Evolutionary conservation across 371 early-diverging fungal species (phyloP).

Genomic region (Mucor sp.): DNA sequence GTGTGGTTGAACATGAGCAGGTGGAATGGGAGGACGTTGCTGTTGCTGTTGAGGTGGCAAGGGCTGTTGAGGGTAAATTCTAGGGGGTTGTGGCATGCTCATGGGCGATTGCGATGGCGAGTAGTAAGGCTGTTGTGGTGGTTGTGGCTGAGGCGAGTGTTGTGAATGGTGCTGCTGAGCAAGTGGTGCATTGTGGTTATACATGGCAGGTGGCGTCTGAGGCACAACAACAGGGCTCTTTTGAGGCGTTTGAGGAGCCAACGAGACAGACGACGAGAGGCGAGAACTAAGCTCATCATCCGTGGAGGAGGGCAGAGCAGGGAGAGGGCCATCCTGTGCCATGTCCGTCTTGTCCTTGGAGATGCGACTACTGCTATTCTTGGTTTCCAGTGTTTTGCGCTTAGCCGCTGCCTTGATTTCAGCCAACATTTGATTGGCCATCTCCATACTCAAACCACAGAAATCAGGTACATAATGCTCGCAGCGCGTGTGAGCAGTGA

Average conservation of each 20-base stretch:
- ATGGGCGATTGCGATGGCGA: slow-evolving; percentile 3
- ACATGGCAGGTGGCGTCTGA: slow-evolving; percentile 32
- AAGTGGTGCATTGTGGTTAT: slow-evolving; percentile 12
- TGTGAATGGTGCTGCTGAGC: slow-evolving; percentile 7
- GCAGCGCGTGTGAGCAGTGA: slow-evolving; percentile 86
- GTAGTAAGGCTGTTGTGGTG: slow-evolving; percentile 12
- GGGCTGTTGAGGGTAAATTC: slow-evolving; percentile 19
- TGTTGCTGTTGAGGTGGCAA: slow-evolving; percentile 24
- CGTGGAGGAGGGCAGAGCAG: slow-evolving; percentile 7
- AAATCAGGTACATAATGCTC: slow-evolving; percentile 86
- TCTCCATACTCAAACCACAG: slow-evolving; percentile 88
- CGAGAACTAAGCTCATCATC: slow-evolving; percentile 21
- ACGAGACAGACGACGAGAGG: slow-evolving; percentile 14
- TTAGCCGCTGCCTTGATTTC: slow-evolving; percentile 71
- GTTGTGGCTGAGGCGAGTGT: slow-evolving; percentile 13
- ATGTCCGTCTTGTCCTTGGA: slow-evolving; percentile 22
- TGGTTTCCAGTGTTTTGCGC: slow-evolving; percentile 31
- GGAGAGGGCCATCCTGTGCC: slow-evolving; percentile 14
- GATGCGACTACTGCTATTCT: slow-evolving; percentile 10
- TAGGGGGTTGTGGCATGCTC: slow-evolving; percentile 31
- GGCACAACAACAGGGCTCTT: slow-evolving; percentile 29
- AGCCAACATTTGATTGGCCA: slow-evolving; percentile 80
- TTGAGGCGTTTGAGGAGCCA: slow-evolving; percentile 17
- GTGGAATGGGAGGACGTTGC: slow-evolving; percentile 26
- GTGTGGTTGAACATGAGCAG: slow-evolving; percentile 27